Percentiles rank a stretch among this genome's conserved stretches.
These are phyloP conservation scores for Tolypocladium inflatum DNA, from an alignment of 2,329 filamentous ascomycete species.

Conservation along the genomic window DNA sequence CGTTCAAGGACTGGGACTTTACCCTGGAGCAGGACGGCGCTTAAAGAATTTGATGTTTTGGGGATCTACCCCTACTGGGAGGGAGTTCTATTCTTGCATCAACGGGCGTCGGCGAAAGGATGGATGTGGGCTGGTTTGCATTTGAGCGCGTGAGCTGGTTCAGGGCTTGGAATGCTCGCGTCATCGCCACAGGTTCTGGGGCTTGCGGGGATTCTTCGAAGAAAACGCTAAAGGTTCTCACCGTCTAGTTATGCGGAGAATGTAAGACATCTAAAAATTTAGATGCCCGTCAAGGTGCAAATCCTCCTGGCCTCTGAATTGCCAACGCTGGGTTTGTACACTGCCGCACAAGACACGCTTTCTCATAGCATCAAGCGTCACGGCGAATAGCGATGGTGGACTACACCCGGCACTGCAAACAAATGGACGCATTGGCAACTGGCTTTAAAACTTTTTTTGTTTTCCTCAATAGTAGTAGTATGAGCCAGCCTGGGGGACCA, in stretches of 20 bases:
- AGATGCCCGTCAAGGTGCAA: background rate
- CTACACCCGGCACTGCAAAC: background rate
- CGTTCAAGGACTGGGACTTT: conserved; percentile 84
- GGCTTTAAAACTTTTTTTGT: background rate
- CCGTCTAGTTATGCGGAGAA: background rate
- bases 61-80: background rate
- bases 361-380: background rate
- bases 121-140: background rate
- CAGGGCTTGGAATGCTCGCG: background rate
- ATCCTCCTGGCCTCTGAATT: background rate
- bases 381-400: background rate
- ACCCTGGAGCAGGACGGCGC: conserved; percentile 29
- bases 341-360: background rate
- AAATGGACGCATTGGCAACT: background rate
- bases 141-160: background rate
- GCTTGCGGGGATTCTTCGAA: background rate
- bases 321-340: background rate
- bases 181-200: background rate
- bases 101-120: background rate
- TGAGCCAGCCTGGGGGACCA: conserved; percentile 1
- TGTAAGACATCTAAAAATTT: background rate
- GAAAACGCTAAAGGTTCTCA: background rate
- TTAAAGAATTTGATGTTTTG: background rate
- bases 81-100: background rate
- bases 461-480: conserved; percentile 1